phyloP scores from a whole-genome alignment of 257 asterid genomes.

The Handroanthus guayacan region DNA sequence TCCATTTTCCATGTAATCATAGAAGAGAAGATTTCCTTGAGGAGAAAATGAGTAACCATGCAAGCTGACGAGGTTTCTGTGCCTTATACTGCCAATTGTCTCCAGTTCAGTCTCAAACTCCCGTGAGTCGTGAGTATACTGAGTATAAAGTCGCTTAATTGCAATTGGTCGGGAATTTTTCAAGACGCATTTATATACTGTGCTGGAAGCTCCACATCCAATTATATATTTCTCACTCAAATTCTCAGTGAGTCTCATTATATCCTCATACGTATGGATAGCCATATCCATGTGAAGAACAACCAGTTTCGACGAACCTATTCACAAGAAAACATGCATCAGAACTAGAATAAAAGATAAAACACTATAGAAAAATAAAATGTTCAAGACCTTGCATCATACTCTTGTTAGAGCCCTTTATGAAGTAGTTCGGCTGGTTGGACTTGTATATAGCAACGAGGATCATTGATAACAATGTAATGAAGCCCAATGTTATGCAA shows the following conservation, averaged over 20 bases:
- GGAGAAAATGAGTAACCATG: slow-evolving; percentile 92
- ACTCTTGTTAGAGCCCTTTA: slow-evolving; percentile 57
- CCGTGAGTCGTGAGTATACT: slow-evolving; percentile 56
- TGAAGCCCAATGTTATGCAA: slow-evolving; percentile 69
- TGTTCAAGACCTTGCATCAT: slow-evolving; percentile 48
- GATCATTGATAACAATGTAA: slow-evolving; percentile 71
- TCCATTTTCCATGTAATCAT: slow-evolving; percentile 97
- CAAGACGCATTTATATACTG: slow-evolving; percentile 81
- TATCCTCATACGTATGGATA: slow-evolving; percentile 87
- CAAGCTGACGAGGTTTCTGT: slow-evolving; percentile 94
- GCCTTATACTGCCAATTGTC: slow-evolving; percentile 90
- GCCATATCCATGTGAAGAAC: slow-evolving; percentile 98
- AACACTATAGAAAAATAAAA: not conserved
- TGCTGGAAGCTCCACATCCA: slow-evolving; percentile 98
- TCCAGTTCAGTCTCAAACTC: slow-evolving; percentile 95
- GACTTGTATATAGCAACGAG: slow-evolving; percentile 82
- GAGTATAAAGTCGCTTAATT: slow-evolving; percentile 88
- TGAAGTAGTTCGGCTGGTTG: slow-evolving; percentile 54
- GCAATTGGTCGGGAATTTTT: slow-evolving; percentile 93
- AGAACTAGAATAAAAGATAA: not conserved
- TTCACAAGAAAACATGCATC: not conserved
- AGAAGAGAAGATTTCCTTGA: slow-evolving; percentile 88
- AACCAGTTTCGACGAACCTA: slow-evolving; percentile 80
- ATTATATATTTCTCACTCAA: slow-evolving; percentile 81
- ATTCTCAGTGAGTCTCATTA: slow-evolving; percentile 90